A percentile compares a stretch with the other conserved stretches of the same genome.
These are phyloP conservation scores for Candida gigantensis DNA, from an alignment of 1,139 yeast genomes.

Conservation along the genomic window DNA sequence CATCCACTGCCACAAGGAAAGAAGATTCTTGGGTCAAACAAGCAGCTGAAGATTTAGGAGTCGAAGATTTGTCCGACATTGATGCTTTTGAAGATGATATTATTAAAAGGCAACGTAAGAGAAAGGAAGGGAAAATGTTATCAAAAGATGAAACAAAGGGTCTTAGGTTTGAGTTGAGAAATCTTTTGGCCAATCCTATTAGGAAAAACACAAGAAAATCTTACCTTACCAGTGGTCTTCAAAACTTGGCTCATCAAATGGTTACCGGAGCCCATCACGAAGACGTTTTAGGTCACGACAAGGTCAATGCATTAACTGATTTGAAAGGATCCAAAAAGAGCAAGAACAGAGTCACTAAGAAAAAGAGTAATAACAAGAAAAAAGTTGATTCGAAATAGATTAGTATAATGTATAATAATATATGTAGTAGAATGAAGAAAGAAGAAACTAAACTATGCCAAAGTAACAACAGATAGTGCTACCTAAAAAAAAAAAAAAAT, in stretches of 20 bases:
- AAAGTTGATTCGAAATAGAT: constrained; percentile 4
- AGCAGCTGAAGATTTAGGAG: constrained; percentile 92
- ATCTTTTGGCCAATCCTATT: constrained; percentile 57
- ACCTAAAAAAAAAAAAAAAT: not conserved
- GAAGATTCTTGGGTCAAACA: constrained; percentile 81
- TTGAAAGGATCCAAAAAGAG: constrained; percentile 39
- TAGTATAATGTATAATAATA: constrained; percentile 3
- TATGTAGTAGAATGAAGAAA: constrained; percentile 3
- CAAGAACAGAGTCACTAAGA: constrained; percentile 19
- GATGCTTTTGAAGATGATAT: constrained; percentile 64
- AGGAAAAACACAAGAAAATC: constrained; percentile 70
- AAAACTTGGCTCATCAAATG: constrained; percentile 82
- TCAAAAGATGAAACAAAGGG: constrained; percentile 50
- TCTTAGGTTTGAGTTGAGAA: constrained; percentile 57
- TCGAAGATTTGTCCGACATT: constrained; percentile 66
- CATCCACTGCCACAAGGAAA: constrained; percentile 61
- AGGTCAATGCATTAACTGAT: constrained; percentile 69
- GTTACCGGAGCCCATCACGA: constrained; percentile 71
- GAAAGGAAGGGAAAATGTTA: constrained; percentile 57
- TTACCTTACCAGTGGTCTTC: constrained; percentile 82
- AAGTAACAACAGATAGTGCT: too few relatives aligned
- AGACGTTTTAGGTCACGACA: constrained; percentile 69
- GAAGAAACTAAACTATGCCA: constrained; percentile 1
- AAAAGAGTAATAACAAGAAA: constrained; percentile 4
- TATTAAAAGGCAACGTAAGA: constrained; percentile 60